Percentiles rank a stretch among this genome's conserved stretches.
These are phyloP conservation scores for Ilex aquifolium DNA, from an alignment of 257 asterid species.

Conservation along the genomic window DNA sequence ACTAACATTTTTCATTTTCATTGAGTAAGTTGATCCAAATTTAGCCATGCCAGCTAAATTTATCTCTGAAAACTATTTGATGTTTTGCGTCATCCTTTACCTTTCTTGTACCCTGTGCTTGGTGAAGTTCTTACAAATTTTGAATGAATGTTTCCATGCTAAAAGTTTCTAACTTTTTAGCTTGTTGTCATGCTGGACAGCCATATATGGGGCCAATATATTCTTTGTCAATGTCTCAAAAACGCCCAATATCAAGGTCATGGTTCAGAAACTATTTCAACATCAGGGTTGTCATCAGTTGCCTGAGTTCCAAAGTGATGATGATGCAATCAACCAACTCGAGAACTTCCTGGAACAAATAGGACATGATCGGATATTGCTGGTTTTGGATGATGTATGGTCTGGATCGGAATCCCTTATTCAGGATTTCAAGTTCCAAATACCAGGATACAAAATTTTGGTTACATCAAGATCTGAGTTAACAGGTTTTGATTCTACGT, in stretches of 20 bases:
- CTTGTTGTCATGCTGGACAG: conserved; percentile 2
- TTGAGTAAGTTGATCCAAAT: too few species aligned
- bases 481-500: conserved; percentile 15
- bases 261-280: conserved; percentile 26
- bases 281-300: conserved; percentile 6
- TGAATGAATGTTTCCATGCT: too few species aligned
- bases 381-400: conserved; percentile 40
- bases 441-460: conserved; percentile 21
- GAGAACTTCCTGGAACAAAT: conserved; percentile 9
- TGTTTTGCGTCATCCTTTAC: too few species aligned
- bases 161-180: too few species aligned
- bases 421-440: conserved; percentile 15
- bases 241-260: conserved; percentile 16
- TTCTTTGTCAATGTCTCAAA: conserved; percentile 26
- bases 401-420: conserved; percentile 18
- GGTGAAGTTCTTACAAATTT: too few species aligned
- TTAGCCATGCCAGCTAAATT: too few species aligned
- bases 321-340: conserved; percentile 21
- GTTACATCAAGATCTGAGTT: conserved; percentile 30
- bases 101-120: too few species aligned
- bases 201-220: conserved; percentile 18
- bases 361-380: conserved; percentile 9
- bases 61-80: too few species aligned
- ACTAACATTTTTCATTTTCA: too few species aligned
- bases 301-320: conserved; percentile 17